A percentile compares a stretch with the other conserved stretches of the same genome.
These are phyloP conservation scores for Tripterygium wilfordii DNA, from an alignment of 177 flowering plant species.

Conservation along the genomic window DNA sequence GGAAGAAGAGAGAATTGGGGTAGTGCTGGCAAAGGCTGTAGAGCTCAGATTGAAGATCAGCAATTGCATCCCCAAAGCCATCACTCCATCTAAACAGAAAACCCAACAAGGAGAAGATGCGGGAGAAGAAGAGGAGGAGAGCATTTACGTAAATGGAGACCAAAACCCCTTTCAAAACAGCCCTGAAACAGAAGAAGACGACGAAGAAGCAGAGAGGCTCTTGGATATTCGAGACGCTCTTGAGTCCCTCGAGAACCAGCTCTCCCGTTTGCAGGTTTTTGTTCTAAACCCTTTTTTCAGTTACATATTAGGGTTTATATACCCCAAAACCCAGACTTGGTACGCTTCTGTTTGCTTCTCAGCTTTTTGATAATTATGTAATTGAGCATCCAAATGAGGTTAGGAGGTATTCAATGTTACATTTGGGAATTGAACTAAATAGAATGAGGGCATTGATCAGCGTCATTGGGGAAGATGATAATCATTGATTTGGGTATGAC, in stretches of 20 bases:
- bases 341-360: too few relatives aligned
- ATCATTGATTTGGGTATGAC: too few relatives aligned
- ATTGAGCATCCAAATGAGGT: too few relatives aligned
- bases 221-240: constrained; percentile 68
- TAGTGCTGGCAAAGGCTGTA: constrained; percentile 62
- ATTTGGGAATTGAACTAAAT: too few relatives aligned
- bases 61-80: constrained; percentile 38
- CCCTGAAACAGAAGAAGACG: too few relatives aligned
- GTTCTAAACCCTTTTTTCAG: neutral
- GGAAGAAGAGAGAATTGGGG: constrained; percentile 72
- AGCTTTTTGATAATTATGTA: too few relatives aligned
- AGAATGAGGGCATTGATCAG: too few relatives aligned
- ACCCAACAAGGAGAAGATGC: constrained; percentile 13
- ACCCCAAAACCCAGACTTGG: neutral
- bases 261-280: constrained; percentile 72
- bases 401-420: too few relatives aligned
- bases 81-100: neutral
- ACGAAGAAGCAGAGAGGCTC: constrained; percentile 55
- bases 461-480: too few relatives aligned
- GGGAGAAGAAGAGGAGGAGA: constrained; percentile 16
- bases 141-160: neutral
- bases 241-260: constrained; percentile 81
- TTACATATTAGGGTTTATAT: neutral
- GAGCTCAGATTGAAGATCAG: constrained; percentile 67
- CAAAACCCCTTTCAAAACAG: too few relatives aligned